These are phyloP conservation scores for Clonostachys byssicola DNA, from an alignment of 2,329 filamentous ascomycete species.

Conservation along the genomic window DNA sequence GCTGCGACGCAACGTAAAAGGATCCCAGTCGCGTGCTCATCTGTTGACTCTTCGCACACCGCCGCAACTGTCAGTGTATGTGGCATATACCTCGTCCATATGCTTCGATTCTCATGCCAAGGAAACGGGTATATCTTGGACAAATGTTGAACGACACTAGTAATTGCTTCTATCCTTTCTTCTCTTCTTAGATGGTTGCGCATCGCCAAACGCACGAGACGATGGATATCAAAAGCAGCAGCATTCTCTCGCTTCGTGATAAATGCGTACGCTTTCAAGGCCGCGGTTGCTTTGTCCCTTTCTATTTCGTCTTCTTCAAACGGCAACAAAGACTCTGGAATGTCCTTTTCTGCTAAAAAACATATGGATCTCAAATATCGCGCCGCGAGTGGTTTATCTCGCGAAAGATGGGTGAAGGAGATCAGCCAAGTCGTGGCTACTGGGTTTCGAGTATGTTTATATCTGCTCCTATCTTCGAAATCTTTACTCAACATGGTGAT, in stretches of 20 bases:
- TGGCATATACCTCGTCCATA: slow-evolving; percentile 15
- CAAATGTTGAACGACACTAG: neutral
- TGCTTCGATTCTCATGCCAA: slow-evolving; percentile 9
- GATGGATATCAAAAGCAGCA: slow-evolving; percentile 19
- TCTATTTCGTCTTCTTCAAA: slow-evolving; percentile 3
- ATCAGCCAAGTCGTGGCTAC: slow-evolving; percentile 25
- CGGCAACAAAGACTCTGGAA: slow-evolving; percentile 17
- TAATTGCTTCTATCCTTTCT: neutral
- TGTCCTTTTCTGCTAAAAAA: slow-evolving; percentile 18
- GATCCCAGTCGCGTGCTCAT: neutral
- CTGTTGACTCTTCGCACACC: neutral
- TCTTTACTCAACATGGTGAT: slow-evolving; percentile 16
- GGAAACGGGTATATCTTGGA: neutral
- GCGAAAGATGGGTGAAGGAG: slow-evolving; percentile 21
- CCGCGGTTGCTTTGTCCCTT: slow-evolving; percentile 14
- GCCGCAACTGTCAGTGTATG: slow-evolving; percentile 8
- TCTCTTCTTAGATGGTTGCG: slow-evolving; percentile 16
- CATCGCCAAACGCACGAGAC: slow-evolving; percentile 20
- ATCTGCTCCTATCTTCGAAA: slow-evolving; percentile 20
- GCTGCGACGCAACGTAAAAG: too few relatives aligned
- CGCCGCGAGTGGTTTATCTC: slow-evolving; percentile 13
- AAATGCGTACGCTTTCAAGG: slow-evolving; percentile 20
- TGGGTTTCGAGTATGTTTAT: slow-evolving; percentile 15
- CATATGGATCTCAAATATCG: slow-evolving; percentile 20
- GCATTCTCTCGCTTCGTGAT: slow-evolving; percentile 11